phyloP scores from a whole-genome alignment of 176 grass and related monocot genomes.

The Oryza officinalis region DNA sequence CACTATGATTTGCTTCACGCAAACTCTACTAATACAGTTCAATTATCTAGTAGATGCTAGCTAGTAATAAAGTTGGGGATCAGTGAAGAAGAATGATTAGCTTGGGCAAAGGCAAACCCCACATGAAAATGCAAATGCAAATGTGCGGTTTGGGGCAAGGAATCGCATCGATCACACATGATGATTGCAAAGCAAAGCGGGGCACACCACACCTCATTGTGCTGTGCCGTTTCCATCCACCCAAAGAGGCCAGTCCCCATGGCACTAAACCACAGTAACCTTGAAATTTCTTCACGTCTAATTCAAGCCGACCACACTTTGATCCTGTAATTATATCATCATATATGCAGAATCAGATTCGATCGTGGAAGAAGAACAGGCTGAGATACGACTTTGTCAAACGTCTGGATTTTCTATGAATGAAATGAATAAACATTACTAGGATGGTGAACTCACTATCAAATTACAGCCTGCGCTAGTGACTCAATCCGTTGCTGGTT shows the following conservation, averaged over 20 bases:
- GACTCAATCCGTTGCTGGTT: too few relatives aligned
- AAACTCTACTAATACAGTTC: not conserved
- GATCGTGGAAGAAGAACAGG: not conserved
- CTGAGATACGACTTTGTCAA: not conserved
- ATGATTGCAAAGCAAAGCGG: constrained; percentile 12
- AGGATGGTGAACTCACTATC: too few relatives aligned
- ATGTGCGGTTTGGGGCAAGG: constrained; percentile 1
- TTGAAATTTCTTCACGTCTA: constrained; percentile 18
- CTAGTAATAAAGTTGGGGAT: not conserved
- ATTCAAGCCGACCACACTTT: not conserved
- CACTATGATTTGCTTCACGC: constrained; percentile 14
- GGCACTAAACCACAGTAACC: not conserved
- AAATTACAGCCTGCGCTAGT: too few relatives aligned
- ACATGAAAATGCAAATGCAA: constrained; percentile 9
- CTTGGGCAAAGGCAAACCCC: constrained; percentile 18
- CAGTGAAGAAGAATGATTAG: constrained; percentile 18
- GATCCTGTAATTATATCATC: not conserved
- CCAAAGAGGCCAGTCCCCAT: not conserved
- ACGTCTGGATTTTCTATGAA: not conserved
- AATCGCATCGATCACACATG: constrained; percentile 32
- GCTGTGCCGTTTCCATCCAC: not conserved
- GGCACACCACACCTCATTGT: not conserved
- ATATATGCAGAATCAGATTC: constrained; percentile 29
- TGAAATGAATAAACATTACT: too few relatives aligned
- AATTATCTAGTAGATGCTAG: not conserved